A percentile compares a stretch with the other conserved stretches of the same genome.
Evolutionary conservation across 371 early-diverging fungal species (phyloP).

Genomic region (Lichtheimia ramosa): DNA sequence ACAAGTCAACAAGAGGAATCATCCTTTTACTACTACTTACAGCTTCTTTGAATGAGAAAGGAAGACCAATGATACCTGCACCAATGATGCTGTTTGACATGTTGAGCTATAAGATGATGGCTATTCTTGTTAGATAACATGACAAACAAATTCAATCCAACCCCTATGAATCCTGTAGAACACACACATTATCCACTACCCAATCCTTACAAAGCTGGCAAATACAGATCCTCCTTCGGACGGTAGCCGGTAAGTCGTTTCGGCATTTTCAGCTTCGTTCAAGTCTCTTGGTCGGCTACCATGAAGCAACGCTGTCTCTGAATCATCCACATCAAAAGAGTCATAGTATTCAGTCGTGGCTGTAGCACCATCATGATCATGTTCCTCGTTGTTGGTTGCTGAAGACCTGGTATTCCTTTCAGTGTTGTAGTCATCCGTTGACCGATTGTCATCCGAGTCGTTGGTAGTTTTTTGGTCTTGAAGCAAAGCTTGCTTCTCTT

Average conservation of each 20-base stretch:
- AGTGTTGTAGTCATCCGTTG: no score
- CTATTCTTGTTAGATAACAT: conserved; percentile 13
- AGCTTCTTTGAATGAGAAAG: conserved; percentile 63
- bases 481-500: no score
- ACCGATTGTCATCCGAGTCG: no score
- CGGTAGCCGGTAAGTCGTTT: conserved; percentile 28
- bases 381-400: no score
- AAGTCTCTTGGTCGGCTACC: neutral
- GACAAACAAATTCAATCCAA: neutral
- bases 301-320: conserved; percentile 13
- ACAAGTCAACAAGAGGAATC: neutral
- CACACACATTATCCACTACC: conserved; percentile 1
- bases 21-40: conserved; percentile 23
- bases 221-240: conserved; percentile 48
- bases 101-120: conserved; percentile 55
- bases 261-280: neutral
- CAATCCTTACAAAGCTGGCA: conserved; percentile 44
- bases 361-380: neutral
- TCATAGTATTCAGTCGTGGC: conserved; percentile 22
- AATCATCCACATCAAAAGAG: conserved; percentile 42
- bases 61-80: conserved; percentile 70
- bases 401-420: no score
- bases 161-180: conserved; percentile 7
- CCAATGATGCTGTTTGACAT: conserved; percentile 82
- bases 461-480: no score